Evolutionary conservation across 257 asterid genomes (phyloP).

Genomic region (Perilla frutescens): DNA sequence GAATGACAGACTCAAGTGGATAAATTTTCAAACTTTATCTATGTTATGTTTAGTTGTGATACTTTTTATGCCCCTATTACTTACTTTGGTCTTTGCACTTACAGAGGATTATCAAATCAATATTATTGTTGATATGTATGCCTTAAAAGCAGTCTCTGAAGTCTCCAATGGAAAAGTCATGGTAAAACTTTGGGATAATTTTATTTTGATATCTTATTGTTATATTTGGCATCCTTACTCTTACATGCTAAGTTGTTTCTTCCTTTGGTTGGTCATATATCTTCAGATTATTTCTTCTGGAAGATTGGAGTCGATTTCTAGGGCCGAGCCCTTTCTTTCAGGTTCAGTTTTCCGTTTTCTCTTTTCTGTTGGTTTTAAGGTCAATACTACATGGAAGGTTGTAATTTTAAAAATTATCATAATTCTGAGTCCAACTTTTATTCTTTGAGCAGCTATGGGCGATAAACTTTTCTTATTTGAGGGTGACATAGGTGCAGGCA

Average conservation of each 20-base stretch:
- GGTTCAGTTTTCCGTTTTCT: conserved; percentile 54
- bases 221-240: conserved; percentile 30
- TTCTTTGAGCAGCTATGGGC: conserved; percentile 77
- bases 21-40: not conserved
- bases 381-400: not conserved
- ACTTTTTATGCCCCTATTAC: conserved; percentile 25
- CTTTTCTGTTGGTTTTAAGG: conserved; percentile 31
- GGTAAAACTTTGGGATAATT: conserved; percentile 50
- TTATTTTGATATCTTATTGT: conserved; percentile 10
- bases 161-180: conserved; percentile 61
- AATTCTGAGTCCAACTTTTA: conserved; percentile 38
- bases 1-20: conserved; percentile 5
- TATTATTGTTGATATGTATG: conserved; percentile 68
- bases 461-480: conserved; percentile 64
- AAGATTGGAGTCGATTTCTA: conserved; percentile 60
- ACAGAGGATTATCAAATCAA: conserved; percentile 66
- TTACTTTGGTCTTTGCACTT: conserved; percentile 34
- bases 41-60: conserved; percentile 10
- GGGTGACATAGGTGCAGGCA: conserved; percentile 87
- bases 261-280: conserved; percentile 40
- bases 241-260: conserved; percentile 32
- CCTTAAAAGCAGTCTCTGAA: conserved; percentile 62
- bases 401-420: conserved; percentile 11
- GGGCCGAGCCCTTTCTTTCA: conserved; percentile 78
- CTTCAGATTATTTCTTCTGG: conserved; percentile 86